These are phyloP conservation scores for Vitis rotundifolia DNA, from an alignment of 164 flowering plant genomes.

Conservation along the genomic window DNA sequence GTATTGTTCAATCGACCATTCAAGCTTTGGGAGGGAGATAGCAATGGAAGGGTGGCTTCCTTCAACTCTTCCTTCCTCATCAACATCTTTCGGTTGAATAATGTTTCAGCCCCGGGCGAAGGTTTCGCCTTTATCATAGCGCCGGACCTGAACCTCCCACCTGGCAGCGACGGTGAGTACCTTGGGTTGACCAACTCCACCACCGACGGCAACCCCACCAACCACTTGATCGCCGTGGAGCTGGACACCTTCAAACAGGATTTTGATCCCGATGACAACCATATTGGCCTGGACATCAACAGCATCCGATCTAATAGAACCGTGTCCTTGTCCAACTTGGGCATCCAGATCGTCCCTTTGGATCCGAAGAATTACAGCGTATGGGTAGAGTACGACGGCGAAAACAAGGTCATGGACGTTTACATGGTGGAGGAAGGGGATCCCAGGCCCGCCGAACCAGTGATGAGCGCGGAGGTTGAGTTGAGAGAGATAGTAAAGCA, in stretches of 20 bases:
- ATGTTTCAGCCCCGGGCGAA: constrained; percentile 10
- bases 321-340: constrained; percentile 7
- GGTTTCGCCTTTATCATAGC: constrained; percentile 33
- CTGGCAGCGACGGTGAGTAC: constrained; percentile 19
- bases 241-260: constrained; percentile 31
- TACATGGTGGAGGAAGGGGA: constrained; percentile 23
- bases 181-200: constrained; percentile 31
- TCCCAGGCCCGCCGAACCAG: constrained; percentile 16
- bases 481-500: constrained; percentile 13
- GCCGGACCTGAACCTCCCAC: constrained; percentile 20
- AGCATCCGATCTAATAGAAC: constrained; percentile 18
- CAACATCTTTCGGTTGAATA: constrained; percentile 22
- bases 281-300: constrained; percentile 35
- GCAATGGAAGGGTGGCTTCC: constrained; percentile 20
- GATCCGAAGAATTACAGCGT: constrained; percentile 11
- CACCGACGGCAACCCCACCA: constrained; percentile 24
- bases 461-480: constrained; percentile 18
- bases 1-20: constrained; percentile 16
- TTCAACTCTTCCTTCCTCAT: constrained; percentile 27
- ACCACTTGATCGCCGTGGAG: constrained; percentile 32
- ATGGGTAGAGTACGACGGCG: constrained; percentile 33
- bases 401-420: constrained; percentile 9
- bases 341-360: constrained; percentile 22
- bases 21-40: constrained; percentile 10
- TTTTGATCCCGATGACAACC: constrained; percentile 32